Evolutionary conservation across 2,329 filamentous ascomycete genomes (phyloP).

Genomic region (Aspergillus sp.): DNA sequence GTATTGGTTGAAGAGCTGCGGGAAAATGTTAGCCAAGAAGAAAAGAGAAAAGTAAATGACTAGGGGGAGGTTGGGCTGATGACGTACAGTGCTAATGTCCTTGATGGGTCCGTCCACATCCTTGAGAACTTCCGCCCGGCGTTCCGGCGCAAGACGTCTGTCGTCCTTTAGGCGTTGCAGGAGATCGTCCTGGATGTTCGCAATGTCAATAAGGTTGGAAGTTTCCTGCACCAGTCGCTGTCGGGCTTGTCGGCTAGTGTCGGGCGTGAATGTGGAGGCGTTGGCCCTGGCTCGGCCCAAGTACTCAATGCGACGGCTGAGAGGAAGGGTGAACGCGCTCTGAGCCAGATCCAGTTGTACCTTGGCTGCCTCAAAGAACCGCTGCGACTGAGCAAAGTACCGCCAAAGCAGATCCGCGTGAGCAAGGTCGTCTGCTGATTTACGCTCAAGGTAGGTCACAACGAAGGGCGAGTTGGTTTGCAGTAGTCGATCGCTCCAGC

Average conservation of each 20-base stretch:
- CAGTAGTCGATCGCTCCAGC: slow-evolving; percentile 82
- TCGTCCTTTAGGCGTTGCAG: slow-evolving; percentile 76
- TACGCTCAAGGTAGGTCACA: slow-evolving; percentile 78
- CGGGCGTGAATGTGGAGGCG: slow-evolving; percentile 77
- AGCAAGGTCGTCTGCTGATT: slow-evolving; percentile 68
- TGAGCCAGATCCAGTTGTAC: slow-evolving; percentile 83
- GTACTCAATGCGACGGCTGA: slow-evolving; percentile 85
- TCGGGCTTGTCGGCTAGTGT: slow-evolving; percentile 75
- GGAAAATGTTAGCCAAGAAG: slow-evolving; percentile 15
- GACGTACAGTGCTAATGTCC: slow-evolving; percentile 71
- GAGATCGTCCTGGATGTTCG: slow-evolving; percentile 92
- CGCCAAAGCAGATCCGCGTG: slow-evolving; percentile 91
- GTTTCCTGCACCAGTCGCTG: slow-evolving; percentile 85
- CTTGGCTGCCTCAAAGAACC: slow-evolving; percentile 82
- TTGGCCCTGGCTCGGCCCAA: slow-evolving; percentile 90
- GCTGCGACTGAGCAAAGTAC: slow-evolving; percentile 82
- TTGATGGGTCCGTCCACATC: slow-evolving; percentile 77
- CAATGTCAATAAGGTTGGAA: slow-evolving; percentile 82
- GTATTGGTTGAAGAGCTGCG: slow-evolving; percentile 85
- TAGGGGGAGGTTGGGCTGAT: neutral
- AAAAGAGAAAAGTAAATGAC: neutral
- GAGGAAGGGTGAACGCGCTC: slow-evolving; percentile 75
- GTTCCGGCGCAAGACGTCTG: slow-evolving; percentile 64
- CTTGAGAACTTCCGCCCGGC: slow-evolving; percentile 64
- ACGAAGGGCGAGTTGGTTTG: slow-evolving; percentile 83